Evolutionary conservation across 495 filamentous ascomycete genomes (phyloP), one percentile per base, ranked within the genome.

Genomic region (Aspergillus kassunensis): DNA sequence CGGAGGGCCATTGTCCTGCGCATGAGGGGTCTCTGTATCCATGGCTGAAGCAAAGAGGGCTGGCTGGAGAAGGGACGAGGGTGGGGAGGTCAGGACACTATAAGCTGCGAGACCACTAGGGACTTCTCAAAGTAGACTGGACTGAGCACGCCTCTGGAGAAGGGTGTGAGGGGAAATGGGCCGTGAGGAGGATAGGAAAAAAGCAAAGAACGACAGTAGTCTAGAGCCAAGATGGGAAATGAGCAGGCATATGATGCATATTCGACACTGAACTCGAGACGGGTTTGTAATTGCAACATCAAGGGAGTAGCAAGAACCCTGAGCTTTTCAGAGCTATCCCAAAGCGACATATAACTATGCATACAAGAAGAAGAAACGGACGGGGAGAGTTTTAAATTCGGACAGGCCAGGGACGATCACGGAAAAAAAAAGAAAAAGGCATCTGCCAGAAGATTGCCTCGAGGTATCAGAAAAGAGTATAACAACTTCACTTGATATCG

Each of bases 21-120:
- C 65, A 68, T 66, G 70, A 61, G 60, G 70, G 43, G 61, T 58
- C 64, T 65, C 80, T n/a, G 73, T 68, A 41, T 75, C 72, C 71
- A 76, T 75, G 55, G 55, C 42, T 51, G 37, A 45, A 44, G 46
- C 20, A 57, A 10, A 31, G 31, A 31, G 31, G 42, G 34, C 44
- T 24, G 11, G 46, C n/a, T 15, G 16, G 13, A 49, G 41, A 33
- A 41, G 47, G 16, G 23, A 31, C 27, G 19, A 27, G 39, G 35
- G 33, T 24, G 31, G 44, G 33, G 39, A 43, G 42, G 25, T 46
- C 16, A 24, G 12, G 24, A 29, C 25, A 36, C 40, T 46, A 46
- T 45, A 40, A 46, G 44, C 44, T 46, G 44, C 44, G 35, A n/a
- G 27, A 29, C 11, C 11, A 11, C 6, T 11, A 29, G 27, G 11